phyloP scores from a whole-genome alignment of 106 monocot species.

The Iris macrosiphon region DNA sequence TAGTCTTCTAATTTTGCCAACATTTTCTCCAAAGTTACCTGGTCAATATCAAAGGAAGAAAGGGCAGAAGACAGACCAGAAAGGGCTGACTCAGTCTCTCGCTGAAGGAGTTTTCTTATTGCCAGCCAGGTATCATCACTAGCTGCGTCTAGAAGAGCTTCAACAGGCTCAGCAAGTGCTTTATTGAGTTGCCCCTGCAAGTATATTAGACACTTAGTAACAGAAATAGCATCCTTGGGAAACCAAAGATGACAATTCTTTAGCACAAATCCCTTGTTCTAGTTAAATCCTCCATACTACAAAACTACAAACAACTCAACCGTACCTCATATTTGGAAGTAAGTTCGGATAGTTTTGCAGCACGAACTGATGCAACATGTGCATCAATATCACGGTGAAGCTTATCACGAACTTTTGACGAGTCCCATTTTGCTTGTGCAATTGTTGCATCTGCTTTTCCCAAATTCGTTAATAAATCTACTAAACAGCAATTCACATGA shows the following conservation, averaged over 20 bases:
- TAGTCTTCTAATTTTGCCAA: slow-evolving; percentile 35
- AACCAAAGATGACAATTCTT: not conserved
- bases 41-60: slow-evolving; percentile 53
- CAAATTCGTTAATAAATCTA: not conserved
- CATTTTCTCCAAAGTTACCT: slow-evolving; percentile 42
- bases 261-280: not conserved
- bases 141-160: slow-evolving; percentile 70
- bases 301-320: not conserved
- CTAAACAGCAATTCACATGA: not conserved
- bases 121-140: slow-evolving; percentile 60
- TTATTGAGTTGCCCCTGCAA: slow-evolving; percentile 52
- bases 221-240: not conserved
- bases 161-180: slow-evolving; percentile 64
- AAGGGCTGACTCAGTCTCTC: slow-evolving; percentile 44
- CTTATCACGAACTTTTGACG: slow-evolving; percentile 52
- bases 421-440: slow-evolving; percentile 58
- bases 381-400: slow-evolving; percentile 62
- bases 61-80: slow-evolving; percentile 44
- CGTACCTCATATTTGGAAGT: slow-evolving; percentile 43
- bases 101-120: slow-evolving; percentile 59
- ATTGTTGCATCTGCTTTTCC: slow-evolving; percentile 53
- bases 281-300: too few species aligned
- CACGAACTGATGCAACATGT: slow-evolving; percentile 47
- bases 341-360: slow-evolving; percentile 54
- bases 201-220: slow-evolving; percentile 13